A percentile compares a stretch with the other conserved stretches of the same genome.
Evolutionary conservation across 768 basidiomycete genomes (phyloP).

Genomic region (Goffeauzyma gilvescens): DNA sequence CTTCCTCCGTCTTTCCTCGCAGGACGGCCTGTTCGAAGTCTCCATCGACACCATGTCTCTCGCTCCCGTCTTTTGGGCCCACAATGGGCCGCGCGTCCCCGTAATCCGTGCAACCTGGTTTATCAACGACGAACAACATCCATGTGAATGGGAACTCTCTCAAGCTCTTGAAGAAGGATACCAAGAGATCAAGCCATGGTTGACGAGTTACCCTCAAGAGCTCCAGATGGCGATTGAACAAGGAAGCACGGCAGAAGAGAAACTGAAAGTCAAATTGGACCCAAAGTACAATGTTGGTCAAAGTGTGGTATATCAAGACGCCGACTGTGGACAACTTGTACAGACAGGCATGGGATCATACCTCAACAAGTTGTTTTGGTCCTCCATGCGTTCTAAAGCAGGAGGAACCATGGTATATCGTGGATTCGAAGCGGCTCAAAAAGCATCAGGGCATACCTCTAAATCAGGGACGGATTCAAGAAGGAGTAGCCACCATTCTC

Average conservation of each 20-base stretch:
- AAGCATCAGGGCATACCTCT: slow-evolving; percentile 2
- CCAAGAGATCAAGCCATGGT: slow-evolving; percentile 32
- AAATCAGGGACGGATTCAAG: too few relatives aligned
- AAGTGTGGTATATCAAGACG: slow-evolving; percentile 33
- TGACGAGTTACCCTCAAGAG: slow-evolving; percentile 33
- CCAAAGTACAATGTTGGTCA: slow-evolving; percentile 14
- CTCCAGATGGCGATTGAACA: slow-evolving; percentile 31
- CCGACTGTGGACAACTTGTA: slow-evolving; percentile 28
- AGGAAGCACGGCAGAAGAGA: slow-evolving; percentile 33
- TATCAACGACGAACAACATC: slow-evolving; percentile 32
- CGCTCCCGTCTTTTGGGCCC: slow-evolving; percentile 35
- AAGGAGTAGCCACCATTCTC: slow-evolving; percentile 1
- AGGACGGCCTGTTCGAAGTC: slow-evolving; percentile 32
- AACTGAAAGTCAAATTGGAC: slow-evolving; percentile 31
- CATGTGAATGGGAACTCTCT: slow-evolving; percentile 33
- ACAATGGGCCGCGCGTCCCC: slow-evolving; percentile 31
- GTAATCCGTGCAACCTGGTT: slow-evolving; percentile 35
- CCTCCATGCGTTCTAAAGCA: slow-evolving; percentile 25
- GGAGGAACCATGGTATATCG: slow-evolving; percentile 33
- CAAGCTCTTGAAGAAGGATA: slow-evolving; percentile 34
- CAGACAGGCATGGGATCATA: slow-evolving; percentile 29
- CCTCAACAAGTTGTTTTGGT: slow-evolving; percentile 27
- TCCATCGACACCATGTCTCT: slow-evolving; percentile 25
- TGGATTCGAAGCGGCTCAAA: slow-evolving; percentile 30
- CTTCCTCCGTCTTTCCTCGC: background rate